Conservation (phyloP, 106 monocot species). For the Platanthera guangdongensis region DNA sequence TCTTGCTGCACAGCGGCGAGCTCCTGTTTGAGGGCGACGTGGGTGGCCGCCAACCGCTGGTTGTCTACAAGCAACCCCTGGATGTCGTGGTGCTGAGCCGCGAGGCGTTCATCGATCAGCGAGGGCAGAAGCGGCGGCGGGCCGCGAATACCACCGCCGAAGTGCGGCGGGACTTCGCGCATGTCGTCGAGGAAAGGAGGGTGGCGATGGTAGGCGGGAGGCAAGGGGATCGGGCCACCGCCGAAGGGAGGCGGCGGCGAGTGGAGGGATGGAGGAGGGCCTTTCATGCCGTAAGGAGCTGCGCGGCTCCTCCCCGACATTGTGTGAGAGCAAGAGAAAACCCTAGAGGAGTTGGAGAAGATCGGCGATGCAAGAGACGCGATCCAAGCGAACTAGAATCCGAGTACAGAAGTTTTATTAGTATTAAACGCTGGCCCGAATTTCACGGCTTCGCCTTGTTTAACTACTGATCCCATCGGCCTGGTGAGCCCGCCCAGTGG, state of each 20-base stretch:
- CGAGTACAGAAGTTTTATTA: no score
- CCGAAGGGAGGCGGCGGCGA: conserved; percentile 7
- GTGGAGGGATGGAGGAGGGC: conserved; percentile 9
- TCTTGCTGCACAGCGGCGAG: conserved; percentile 52
- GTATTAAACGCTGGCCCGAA: no score
- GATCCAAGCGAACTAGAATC: no score
- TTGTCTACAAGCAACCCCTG: conserved; percentile 72
- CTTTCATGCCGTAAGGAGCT: conserved; percentile 10
- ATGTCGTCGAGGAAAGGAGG: conserved; percentile 14
- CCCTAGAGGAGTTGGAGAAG: background rate
- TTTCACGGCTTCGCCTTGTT: no score
- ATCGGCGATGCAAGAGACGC: background rate
- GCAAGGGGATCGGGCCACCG: conserved; percentile 1
- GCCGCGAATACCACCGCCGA: conserved; percentile 3
- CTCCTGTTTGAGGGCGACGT: conserved; percentile 88
- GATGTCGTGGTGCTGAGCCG: conserved; percentile 56
- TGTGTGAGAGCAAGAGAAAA: background rate
- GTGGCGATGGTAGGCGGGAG: background rate
- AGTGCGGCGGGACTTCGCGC: conserved; percentile 8
- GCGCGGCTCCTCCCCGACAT: conserved; percentile 27
- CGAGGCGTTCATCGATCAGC: conserved; percentile 56
- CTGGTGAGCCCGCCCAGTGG: no score
- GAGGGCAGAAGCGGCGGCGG: conserved; percentile 14
- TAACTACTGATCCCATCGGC: no score
- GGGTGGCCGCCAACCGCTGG: conserved; percentile 86